Conservation (phyloP, 1,284 basidiomycete genomes). For the Gymnopus androsaceus region DNA sequence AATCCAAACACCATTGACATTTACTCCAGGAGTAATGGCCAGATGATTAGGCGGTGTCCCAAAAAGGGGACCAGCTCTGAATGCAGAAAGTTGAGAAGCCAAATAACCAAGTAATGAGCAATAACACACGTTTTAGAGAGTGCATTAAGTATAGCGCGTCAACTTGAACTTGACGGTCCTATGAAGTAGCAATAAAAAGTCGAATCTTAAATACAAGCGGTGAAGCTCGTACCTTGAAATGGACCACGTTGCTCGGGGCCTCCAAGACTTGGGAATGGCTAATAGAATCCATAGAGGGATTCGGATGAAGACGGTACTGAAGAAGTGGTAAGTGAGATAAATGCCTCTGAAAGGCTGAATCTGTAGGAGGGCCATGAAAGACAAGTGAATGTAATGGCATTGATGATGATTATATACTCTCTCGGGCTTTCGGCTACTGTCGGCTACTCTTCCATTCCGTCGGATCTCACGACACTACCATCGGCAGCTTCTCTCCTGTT, state of each 20-base stretch:
- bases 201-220: too few species aligned
- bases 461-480: too few species aligned
- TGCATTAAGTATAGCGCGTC: not conserved
- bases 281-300: conserved; percentile 49
- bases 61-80: conserved; percentile 20
- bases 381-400: not conserved
- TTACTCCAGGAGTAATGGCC: conserved; percentile 34
- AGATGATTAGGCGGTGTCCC: conserved; percentile 36
- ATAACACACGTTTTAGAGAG: too few species aligned
- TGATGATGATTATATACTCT: too few species aligned
- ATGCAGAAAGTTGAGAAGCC: too few species aligned
- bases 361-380: conserved; percentile 18
- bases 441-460: too few species aligned
- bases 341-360: conserved; percentile 43
- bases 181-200: too few species aligned
- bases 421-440: too few species aligned
- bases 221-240: not conserved
- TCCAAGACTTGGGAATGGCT: conserved; percentile 32
- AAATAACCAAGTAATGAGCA: too few species aligned
- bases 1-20: conserved; percentile 43
- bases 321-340: conserved; percentile 41
- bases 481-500: too few species aligned
- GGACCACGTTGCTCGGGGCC: not conserved
- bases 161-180: not conserved
- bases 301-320: conserved; percentile 43